Base-by-base conservation (phyloP, 208 protist genomes). In the Trypanosomatidae sp. region DNA sequence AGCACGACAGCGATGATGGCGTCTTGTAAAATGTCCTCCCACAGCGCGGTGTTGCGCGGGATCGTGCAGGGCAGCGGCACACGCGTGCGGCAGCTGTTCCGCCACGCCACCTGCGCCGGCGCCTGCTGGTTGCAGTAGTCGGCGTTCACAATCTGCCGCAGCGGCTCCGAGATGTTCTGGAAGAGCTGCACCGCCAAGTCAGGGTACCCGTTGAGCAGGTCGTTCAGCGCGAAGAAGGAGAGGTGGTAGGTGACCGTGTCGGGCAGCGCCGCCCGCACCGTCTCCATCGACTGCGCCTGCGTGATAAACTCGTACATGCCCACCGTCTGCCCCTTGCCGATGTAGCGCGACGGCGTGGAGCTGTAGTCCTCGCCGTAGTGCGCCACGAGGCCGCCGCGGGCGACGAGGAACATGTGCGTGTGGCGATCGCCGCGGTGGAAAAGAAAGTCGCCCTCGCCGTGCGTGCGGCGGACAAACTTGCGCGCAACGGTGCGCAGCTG, bases 241-340 rank as follows among this genome's bases (percentile, higher is more conserved):
- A 94, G 82, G 47, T 93, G 88, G 74, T 94, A 96, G 8, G 88
- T 91, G 22, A 93, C 82, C 0, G 91, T 94, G 50, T 89, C 87
- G 33, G 84, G 80, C 47, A 87, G 80, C 17, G 89, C 89, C 13
- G 83, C 89, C 36, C 86, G 83, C 71, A 94, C 87, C 68, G 86
- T 93, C 77, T 94, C 88, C 43, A 77, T 76, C 53, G 88, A 82
- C 58, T 84, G 76, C 43, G 79, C 76, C 77, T 91, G 84, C 39
- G 87, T 90, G 46, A 96, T 81, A 76, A 93, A 92, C 71, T 91
- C 87, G 70, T 93, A 96, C 86, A 93, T 91, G 43, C 88, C 89
- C 15, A 93, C 74, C 5, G 86, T 90, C 71, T 93, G 87, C 17
- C 87, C 89, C 43, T 80, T 74, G 13, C 81, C 68, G 36, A 92